A percentile compares a stretch with the other conserved stretches of the same genome.
Evolutionary conservation across 2,329 filamentous ascomycete genomes (phyloP).

Genomic region (Neurospora sp.): DNA sequence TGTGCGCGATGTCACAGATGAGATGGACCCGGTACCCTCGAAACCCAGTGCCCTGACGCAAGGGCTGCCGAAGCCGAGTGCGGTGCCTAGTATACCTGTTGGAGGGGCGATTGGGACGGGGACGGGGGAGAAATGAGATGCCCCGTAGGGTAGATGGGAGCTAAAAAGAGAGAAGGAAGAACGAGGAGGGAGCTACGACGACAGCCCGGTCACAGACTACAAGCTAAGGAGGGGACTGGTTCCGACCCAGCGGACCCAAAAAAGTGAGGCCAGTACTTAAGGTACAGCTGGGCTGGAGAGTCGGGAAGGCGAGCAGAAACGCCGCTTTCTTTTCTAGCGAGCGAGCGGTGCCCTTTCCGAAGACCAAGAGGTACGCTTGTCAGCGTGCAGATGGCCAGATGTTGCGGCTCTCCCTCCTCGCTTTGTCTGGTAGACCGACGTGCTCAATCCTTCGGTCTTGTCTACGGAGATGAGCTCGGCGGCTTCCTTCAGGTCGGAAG

Average conservation of each 20-base stretch:
- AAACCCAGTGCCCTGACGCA: neutral
- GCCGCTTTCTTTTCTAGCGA: neutral
- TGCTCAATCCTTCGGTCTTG: neutral
- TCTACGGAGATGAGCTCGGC: neutral
- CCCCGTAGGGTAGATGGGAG: too few relatives aligned
- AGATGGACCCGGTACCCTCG: conserved; percentile 2
- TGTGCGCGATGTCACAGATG: conserved; percentile 43
- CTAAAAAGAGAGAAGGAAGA: too few relatives aligned
- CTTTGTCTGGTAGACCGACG: neutral
- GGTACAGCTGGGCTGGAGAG: neutral
- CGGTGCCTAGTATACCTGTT: neutral
- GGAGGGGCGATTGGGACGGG: neutral
- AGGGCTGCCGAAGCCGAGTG: neutral
- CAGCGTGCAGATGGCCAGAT: neutral
- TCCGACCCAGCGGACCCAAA: neutral
- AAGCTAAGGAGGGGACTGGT: neutral
- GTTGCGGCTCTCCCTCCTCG: neutral
- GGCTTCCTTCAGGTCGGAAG: neutral
- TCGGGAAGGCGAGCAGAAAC: neutral
- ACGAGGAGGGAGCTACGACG: too few relatives aligned
- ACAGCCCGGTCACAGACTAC: neutral
- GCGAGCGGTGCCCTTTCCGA: neutral
- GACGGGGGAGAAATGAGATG: neutral
- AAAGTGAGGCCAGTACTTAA: neutral
- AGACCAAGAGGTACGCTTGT: neutral